Evolutionary conservation across 2,329 filamentous ascomycete species (phyloP).

Genomic region (Aspergillus bombycis): DNA sequence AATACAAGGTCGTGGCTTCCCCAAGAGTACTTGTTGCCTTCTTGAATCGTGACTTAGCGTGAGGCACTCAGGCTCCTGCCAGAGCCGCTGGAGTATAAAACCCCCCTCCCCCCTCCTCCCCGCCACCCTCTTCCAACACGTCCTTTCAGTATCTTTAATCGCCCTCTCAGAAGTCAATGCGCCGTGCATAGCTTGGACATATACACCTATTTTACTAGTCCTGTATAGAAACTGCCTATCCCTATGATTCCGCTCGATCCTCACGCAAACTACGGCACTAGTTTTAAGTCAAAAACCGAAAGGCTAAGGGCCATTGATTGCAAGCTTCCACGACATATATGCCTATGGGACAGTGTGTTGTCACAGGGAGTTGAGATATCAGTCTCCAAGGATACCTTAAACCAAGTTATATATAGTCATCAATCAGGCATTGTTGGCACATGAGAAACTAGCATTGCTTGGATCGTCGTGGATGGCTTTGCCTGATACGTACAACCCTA

Average conservation of each 20-base stretch:
- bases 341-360: not conserved
- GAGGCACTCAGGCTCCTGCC: too few species aligned
- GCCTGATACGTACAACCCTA: slow-evolving; percentile 21
- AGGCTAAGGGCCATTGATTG: not conserved
- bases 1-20: not conserved
- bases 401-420: not conserved
- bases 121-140: not conserved
- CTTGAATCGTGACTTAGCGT: too few species aligned
- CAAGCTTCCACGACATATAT: not conserved
- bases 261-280: not conserved
- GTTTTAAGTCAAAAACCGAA: not conserved
- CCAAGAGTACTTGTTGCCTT: not conserved
- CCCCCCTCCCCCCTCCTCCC: too few species aligned
- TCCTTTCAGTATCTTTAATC: not conserved
- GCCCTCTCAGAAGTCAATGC: not conserved
- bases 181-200: too few species aligned
- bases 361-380: not conserved
- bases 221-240: too few species aligned
- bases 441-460: slow-evolving; percentile 19
- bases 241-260: too few species aligned
- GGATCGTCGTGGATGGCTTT: slow-evolving; percentile 23
- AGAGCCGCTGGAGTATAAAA: too few species aligned
- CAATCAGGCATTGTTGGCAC: slow-evolving; percentile 18
- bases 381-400: not conserved
- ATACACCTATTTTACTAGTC: too few species aligned